Base-by-base conservation (phyloP, 768 basidiomycete genomes). In the Epithele typhae region DNA sequence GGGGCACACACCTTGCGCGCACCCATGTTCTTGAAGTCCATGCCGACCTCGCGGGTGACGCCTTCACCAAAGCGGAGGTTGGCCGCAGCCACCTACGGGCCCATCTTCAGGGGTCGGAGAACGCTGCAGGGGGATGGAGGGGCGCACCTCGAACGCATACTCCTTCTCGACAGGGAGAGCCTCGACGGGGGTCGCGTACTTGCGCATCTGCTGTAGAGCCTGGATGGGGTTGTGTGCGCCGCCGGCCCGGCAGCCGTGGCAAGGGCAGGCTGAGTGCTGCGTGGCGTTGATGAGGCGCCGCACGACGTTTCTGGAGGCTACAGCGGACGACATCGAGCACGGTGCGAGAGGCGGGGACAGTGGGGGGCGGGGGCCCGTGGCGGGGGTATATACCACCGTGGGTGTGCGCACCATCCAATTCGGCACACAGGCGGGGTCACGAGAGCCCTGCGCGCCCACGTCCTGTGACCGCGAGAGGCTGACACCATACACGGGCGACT, bases 21-120 rank as follows among this genome's bases (percentile, higher is more conserved):
- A 46, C 84, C 87, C 87, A 91, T 86, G 68, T 94, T 94, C 75
- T 87, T 87, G 57, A 94, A 75, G 65, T 93, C 92, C 86, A 93
- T 91, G 25, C 92, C 92, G 23, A 94, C 87, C 65, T 94, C 92
- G 32, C 75, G 74, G 3, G 92, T 93, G 27, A 92, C 92, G 24
- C 92, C 92, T 52, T 92, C 85, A 1, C 92, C 92, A 59, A 94
- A 95, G 40, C 92, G 73, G 50, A 95, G 66, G 64, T 94, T 92
- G 34, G 87, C 82, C 4, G 92, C 92, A 11, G 92, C 85, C 36
- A 92, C 81, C 87, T 90, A 48, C 19, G 7, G 21, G 27, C 27
- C 27, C 27, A 7, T 14, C 7, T 30, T 30, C 27, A 30, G 27
- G 8, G 8, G 8, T 30, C 14, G 27, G 14, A 7, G 27, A 7